Base-by-base conservation (phyloP, 1,139 yeast genomes). In the Candida tetrigidarum region DNA sequence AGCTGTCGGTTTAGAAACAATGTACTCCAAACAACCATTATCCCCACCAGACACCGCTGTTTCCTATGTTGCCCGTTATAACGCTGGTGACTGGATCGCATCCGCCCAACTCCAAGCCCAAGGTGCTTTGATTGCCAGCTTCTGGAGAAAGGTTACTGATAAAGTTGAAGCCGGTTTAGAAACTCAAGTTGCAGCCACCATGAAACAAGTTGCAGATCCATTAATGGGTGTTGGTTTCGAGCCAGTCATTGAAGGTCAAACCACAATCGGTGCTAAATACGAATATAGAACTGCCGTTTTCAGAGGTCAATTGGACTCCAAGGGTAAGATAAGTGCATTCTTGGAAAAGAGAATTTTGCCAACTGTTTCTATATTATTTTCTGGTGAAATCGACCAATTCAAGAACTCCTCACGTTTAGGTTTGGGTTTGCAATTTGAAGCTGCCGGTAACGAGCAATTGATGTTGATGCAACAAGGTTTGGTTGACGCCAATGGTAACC, bases 141-240 rank as follows among this genome's bases (percentile, higher is more conserved):
- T 89, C 83, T 92, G 96, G 95, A 86, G 96, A 76, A 87, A 81
- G 66, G 91, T 92, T 57, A 80, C 95, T 48, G 92, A 89, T 59
- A 87, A 86, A 65, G 96, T 93, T 51, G 98, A 93, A 74, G 98
- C 97, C 49, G 99, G 97, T 72, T 78, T 93, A 55, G 98, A 93
- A 76, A 87, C 97, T 48, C 88, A 89, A 58, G 66, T 93, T 57
- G 83, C 86, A 59, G 90, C 93, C 39, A 80, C 86, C 52, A 80
- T 88, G 69, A 81, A 80, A 61, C 96, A 93, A 61, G 78, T 87
- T 54, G 80, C 86, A 55, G 95, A 88, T 66, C 86, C 90, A 52
- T 76, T 89, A 74, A 77, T 85, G 78, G 92, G 91, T 49, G 83
- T 89, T 54, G 89, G 89, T 46, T 78, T 79, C 60, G 87, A 85